Evolutionary conservation across 2,329 filamentous ascomycete species (phyloP).

Genomic region (Cordyceps pruinosa): DNA sequence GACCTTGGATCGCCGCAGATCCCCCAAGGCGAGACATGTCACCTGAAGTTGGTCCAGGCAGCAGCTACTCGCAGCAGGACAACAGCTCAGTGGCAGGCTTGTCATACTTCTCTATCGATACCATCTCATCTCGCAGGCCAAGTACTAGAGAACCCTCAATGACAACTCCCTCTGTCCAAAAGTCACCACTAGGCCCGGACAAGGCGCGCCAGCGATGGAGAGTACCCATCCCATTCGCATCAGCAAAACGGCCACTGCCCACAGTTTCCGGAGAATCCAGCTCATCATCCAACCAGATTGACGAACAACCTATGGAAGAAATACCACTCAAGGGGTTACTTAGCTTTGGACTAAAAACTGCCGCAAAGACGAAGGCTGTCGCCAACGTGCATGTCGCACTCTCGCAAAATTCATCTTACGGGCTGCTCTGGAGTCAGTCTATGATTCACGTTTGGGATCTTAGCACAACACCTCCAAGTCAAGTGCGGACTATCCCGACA

Average conservation of each 20-base stretch:
- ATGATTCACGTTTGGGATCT: conserved; percentile 34
- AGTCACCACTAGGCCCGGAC: background rate
- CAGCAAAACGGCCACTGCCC: conserved; percentile 21
- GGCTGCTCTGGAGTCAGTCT: conserved; percentile 32
- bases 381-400: conserved; percentile 28
- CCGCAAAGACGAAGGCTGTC: conserved; percentile 21
- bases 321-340: conserved; percentile 28
- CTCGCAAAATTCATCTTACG: conserved; percentile 33
- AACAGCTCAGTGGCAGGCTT: background rate
- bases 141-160: background rate
- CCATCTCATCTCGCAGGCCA: background rate
- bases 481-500: conserved; percentile 26
- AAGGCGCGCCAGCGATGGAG: conserved; percentile 28
- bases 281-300: conserved; percentile 28
- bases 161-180: background rate
- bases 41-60: conserved; percentile 1
- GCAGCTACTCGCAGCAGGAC: conserved; percentile 7
- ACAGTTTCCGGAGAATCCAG: conserved; percentile 28
- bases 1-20: background rate
- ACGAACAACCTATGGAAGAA: conserved; percentile 31
- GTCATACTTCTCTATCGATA: conserved; percentile 1
- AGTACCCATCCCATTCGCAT: conserved; percentile 20
- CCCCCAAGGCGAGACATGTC: background rate
- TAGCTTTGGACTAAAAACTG: conserved; percentile 20
- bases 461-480: conserved; percentile 28